Evolutionary conservation across 2,329 filamentous ascomycete species (phyloP).

Genomic region (Colletotrichum kahawae): DNA sequence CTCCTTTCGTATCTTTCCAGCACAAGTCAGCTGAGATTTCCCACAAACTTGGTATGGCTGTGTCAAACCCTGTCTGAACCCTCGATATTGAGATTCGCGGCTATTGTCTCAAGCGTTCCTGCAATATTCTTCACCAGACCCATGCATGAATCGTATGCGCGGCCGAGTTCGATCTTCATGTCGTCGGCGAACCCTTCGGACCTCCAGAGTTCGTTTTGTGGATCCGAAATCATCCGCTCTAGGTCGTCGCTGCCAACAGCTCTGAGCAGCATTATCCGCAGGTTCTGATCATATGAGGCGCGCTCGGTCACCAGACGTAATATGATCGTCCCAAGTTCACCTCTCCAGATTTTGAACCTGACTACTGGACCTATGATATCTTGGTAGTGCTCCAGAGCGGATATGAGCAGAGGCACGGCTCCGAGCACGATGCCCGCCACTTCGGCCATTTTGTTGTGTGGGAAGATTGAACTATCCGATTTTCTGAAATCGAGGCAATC

Average conservation of each 20-base stretch:
- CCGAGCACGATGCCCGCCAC: conserved; percentile 27
- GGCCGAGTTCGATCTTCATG: not conserved
- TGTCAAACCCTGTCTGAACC: not conserved
- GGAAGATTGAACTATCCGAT: too few species aligned
- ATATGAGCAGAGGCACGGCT: conserved; percentile 24
- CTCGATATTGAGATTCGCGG: not conserved
- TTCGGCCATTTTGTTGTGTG: conserved; percentile 9
- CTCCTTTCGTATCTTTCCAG: not conserved
- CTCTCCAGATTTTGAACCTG: not conserved
- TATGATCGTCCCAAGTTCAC: not conserved
- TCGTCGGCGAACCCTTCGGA: not conserved
- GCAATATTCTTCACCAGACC: not conserved
- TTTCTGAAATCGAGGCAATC: too few species aligned
- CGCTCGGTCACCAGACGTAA: not conserved
- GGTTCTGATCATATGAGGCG: not conserved
- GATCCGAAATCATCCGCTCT: not conserved
- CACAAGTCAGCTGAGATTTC: not conserved
- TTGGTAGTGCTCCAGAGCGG: conserved; percentile 23
- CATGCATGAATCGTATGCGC: not conserved
- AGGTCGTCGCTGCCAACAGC: not conserved
- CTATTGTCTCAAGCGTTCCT: not conserved
- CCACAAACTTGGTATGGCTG: not conserved
- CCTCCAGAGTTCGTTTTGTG: not conserved
- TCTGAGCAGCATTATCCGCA: not conserved
- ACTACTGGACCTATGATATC: not conserved